Evolutionary conservation across 352 stramenopile species (phyloP).

Genomic region (Aphanomyces cochlioides): DNA sequence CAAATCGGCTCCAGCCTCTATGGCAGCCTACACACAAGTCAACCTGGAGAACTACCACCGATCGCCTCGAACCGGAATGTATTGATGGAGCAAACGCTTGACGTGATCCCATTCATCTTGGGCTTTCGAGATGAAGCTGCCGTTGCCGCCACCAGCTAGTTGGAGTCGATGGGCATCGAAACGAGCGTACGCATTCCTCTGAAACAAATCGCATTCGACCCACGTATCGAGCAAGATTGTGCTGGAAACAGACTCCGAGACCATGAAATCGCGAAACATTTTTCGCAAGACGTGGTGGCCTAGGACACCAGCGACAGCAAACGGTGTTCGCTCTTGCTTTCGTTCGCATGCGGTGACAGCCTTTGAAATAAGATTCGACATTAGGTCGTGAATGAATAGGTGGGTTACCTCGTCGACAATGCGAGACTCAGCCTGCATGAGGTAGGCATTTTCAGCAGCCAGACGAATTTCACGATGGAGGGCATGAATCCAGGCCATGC

Average conservation of each 20-base stretch:
- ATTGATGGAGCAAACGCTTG: conserved; percentile 50
- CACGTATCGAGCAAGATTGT: conserved; percentile 67
- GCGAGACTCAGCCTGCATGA: conserved; percentile 79
- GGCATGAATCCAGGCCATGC: conserved; percentile 76
- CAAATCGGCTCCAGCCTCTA: conserved; percentile 19
- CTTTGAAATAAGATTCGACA: not conserved
- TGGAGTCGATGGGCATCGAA: conserved; percentile 39
- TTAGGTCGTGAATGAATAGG: not conserved
- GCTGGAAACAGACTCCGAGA: conserved; percentile 56
- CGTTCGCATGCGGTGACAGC: conserved; percentile 27
- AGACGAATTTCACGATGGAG: conserved; percentile 77
- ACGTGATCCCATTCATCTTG: conserved; percentile 80
- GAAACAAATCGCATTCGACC: conserved; percentile 80
- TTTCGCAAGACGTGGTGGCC: conserved; percentile 39
- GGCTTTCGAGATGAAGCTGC: conserved; percentile 35
- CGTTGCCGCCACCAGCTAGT: not conserved
- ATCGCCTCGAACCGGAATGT: conserved; percentile 34
- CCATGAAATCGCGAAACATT: conserved; percentile 70
- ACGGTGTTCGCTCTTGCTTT: conserved; percentile 16
- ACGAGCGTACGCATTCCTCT: conserved; percentile 58
- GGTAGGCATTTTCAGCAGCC: conserved; percentile 68
- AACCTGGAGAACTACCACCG: not conserved
- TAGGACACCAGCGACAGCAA: conserved; percentile 16
- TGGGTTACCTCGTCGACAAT: conserved; percentile 77
- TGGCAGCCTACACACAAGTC: conserved; percentile 5